These are phyloP conservation scores for Lablab purpureus DNA, from an alignment of 306 rosid genomes.

Conservation along the genomic window DNA sequence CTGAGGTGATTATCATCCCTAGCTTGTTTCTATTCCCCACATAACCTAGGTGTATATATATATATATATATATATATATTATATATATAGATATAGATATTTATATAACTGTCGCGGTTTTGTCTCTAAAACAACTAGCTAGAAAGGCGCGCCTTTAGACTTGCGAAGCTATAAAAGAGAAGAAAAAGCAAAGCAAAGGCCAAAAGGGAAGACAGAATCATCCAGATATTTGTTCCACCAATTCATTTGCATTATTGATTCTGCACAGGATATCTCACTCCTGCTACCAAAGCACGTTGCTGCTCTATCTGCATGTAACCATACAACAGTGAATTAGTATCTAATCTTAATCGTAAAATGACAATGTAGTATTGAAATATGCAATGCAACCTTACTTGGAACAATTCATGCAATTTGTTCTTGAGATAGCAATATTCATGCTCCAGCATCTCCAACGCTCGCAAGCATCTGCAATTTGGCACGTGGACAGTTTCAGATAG, in stretches of 20 bases:
- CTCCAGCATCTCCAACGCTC: slow-evolving; percentile 83
- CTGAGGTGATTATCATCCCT: neutral
- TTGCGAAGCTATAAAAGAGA: neutral
- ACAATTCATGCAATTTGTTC: slow-evolving; percentile 83
- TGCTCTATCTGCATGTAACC: slow-evolving; percentile 72
- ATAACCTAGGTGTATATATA: neutral
- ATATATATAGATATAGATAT: too few species aligned
- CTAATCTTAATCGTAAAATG: neutral
- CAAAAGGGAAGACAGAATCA: neutral
- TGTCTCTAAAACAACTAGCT: neutral
- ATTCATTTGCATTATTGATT: slow-evolving; percentile 43
- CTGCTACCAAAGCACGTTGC: slow-evolving; percentile 86
- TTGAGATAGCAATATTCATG: slow-evolving; percentile 92
- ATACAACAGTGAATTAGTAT: neutral
- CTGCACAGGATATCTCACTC: slow-evolving; percentile 82
- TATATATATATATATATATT: too few species aligned
- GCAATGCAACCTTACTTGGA: slow-evolving; percentile 61
- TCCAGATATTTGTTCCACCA: neutral
- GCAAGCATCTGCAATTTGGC: slow-evolving; percentile 65
- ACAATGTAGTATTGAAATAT: neutral
- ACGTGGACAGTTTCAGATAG: neutral
- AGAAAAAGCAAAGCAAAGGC: too few species aligned
- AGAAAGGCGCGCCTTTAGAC: neutral
- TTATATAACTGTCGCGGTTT: too few species aligned
- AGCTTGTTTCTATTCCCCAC: neutral